Evolutionary conservation across 2,329 filamentous ascomycete genomes (phyloP).

Genomic region (Akanthomyces uredinophilus): DNA sequence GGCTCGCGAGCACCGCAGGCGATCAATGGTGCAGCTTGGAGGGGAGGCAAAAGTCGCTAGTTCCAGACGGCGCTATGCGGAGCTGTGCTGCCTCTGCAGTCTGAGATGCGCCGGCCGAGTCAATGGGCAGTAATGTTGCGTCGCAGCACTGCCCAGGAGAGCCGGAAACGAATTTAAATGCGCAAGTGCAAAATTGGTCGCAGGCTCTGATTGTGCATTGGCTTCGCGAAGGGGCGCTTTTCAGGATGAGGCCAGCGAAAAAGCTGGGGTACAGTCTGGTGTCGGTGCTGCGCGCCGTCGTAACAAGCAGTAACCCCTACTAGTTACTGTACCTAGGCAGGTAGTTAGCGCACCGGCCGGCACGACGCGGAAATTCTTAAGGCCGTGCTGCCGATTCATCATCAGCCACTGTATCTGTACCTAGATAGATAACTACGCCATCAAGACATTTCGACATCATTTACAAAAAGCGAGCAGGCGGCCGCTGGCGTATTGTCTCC

Average conservation of each 20-base stretch:
- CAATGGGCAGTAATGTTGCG: neutral
- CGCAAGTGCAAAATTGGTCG: neutral
- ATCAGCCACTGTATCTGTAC: neutral
- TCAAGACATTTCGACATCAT: neutral
- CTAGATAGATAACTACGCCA: neutral
- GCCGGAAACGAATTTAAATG: neutral
- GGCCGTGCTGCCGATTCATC: constrained; percentile 10
- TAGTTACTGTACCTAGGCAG: too few relatives aligned
- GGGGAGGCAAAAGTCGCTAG: constrained; percentile 13
- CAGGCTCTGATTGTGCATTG: neutral
- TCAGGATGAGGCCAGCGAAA: neutral
- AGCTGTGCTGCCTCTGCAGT: neutral
- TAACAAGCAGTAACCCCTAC: too few relatives aligned
- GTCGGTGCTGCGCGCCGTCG: neutral
- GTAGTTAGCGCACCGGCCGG: neutral
- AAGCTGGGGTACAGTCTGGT: constrained; percentile 4
- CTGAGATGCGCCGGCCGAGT: neutral
- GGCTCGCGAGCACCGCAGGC: neutral
- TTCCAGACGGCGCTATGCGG: constrained; percentile 10
- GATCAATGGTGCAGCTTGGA: constrained; percentile 3
- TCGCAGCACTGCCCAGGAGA: neutral
- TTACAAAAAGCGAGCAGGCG: too few relatives aligned
- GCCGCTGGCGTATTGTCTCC: neutral
- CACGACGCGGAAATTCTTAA: constrained; percentile 14
- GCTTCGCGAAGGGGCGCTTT: neutral